phyloP scores from a whole-genome alignment of 176 grass and related monocot species.

The Aechmea fasciata region DNA sequence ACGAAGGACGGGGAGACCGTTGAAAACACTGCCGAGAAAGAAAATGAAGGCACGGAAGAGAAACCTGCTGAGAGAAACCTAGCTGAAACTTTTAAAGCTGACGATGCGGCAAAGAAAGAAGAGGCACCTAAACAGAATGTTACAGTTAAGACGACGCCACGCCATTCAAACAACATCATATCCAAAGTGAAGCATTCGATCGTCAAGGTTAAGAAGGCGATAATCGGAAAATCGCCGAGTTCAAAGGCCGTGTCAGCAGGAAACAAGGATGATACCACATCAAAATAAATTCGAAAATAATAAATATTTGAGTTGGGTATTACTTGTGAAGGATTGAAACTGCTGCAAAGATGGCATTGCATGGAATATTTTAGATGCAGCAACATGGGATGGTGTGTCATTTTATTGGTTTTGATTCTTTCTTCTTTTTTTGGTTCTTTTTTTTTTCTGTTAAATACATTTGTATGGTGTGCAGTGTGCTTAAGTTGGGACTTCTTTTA shows the following conservation, averaged over 20 bases:
- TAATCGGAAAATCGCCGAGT: slow-evolving; percentile 22
- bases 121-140: slow-evolving; percentile 15
- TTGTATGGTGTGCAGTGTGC: slow-evolving; percentile 5
- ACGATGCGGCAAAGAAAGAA: not conserved
- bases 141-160: slow-evolving; percentile 12
- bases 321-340: too few relatives aligned
- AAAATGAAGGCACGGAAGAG: too few relatives aligned
- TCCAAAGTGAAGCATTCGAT: slow-evolving; percentile 42
- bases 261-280: slow-evolving; percentile 24
- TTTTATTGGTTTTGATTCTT: too few relatives aligned
- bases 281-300: slow-evolving; percentile 9
- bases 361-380: too few relatives aligned
- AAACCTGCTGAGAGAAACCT: not conserved
- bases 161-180: slow-evolving; percentile 26
- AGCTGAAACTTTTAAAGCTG: not conserved
- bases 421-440: not conserved
- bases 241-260: slow-evolving; percentile 27
- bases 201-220: slow-evolving; percentile 36
- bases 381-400: too few relatives aligned
- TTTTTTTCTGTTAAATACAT: not conserved
- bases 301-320: not conserved
- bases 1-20: too few relatives aligned
- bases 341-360: too few relatives aligned
- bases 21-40: too few relatives aligned
- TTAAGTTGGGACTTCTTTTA: not conserved